Base-by-base conservation (phyloP, 139 green algal genomes). In the Micromonas pusilla region DNA sequence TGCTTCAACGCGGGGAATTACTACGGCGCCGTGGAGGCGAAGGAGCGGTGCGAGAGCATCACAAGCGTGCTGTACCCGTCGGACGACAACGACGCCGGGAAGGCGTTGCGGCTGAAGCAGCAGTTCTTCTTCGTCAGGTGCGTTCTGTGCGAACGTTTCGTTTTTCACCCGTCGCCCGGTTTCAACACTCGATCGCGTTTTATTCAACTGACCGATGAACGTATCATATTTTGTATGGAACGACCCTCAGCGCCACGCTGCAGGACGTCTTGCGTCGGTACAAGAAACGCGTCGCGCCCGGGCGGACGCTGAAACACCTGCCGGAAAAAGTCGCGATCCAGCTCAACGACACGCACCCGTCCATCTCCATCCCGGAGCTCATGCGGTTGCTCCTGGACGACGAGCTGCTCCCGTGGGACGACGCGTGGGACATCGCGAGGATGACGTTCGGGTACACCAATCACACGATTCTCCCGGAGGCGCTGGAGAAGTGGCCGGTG, bases 61-160 rank as follows among this genome's bases (percentile, higher is more conserved):
- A 92, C 83, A 57, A 89, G 88, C 0, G 96, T 99, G 86, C 87
- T 99, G 52, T 99, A 99, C 88, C 96, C 96, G 74, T 96, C 98
- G 73, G 96, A 99, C 89, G 86, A 89, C 73, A 97, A 91, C 26
- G 96, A 96, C 72, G 90, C 97, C 85, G 96, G 95, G 84, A 97
- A 97, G 84, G 92, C 97, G 91, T 88, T 99, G 83, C 90, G 95
- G 39, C 89, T 99, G 30, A 98, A 98, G 86, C 95, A 99, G 88
- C 96, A 99, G 89, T 91, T 97, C 89, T 99, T 99, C 87, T 97
- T 99, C 81, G 91, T 97, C 19, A n/a, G n/a, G n/a, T n/a, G n/a
- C n/a, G n/a, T n/a, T n/a, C n/a, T n/a, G n/a, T n/a, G n/a, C n/a
- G n/a, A n/a, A n/a, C n/a, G n/a, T n/a, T n/a, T n/a, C n/a, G n/a